A percentile compares a stretch with the other conserved stretches of the same genome.
phyloP scores from a whole-genome alignment of 192 early-diverging fungal genomes.

The Podila clonocystis region DNA sequence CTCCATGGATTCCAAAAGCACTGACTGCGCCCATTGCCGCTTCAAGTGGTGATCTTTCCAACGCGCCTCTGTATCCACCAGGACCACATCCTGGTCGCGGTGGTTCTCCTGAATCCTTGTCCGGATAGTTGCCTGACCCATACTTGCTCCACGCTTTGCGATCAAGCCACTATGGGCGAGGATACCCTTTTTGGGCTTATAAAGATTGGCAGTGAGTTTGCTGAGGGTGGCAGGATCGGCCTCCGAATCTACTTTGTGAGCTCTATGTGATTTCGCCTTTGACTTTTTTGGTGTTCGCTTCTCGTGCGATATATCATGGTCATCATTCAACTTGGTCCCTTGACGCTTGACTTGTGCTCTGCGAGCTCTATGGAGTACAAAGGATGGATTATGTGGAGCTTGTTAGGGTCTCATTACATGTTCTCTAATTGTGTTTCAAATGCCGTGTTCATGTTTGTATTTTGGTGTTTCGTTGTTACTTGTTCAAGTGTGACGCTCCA shows the following conservation, averaged over 20 bases:
- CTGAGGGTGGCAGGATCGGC: not conserved
- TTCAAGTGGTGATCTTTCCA: conserved; percentile 45
- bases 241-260: not conserved
- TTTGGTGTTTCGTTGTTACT: not conserved
- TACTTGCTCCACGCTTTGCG: not conserved
- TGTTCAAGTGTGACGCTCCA: not conserved
- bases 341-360: not conserved
- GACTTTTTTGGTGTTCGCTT: not conserved
- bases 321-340: not conserved
- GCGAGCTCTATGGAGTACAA: too few relatives aligned
- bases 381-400: not conserved
- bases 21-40: conserved; percentile 35
- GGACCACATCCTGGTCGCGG: not conserved
- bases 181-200: not conserved
- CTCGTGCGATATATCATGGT: not conserved
- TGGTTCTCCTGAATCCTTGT: not conserved
- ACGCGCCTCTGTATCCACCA: conserved; percentile 35
- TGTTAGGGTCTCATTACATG: not conserved
- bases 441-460: not conserved
- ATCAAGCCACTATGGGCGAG: not conserved
- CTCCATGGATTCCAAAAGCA: conserved; percentile 40
- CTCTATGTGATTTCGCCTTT: not conserved
- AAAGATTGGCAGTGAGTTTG: not conserved
- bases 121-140: not conserved
- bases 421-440: not conserved